Conservation (phyloP, 164 flowering plant genomes). For the Tetracentron sinense region DNA sequence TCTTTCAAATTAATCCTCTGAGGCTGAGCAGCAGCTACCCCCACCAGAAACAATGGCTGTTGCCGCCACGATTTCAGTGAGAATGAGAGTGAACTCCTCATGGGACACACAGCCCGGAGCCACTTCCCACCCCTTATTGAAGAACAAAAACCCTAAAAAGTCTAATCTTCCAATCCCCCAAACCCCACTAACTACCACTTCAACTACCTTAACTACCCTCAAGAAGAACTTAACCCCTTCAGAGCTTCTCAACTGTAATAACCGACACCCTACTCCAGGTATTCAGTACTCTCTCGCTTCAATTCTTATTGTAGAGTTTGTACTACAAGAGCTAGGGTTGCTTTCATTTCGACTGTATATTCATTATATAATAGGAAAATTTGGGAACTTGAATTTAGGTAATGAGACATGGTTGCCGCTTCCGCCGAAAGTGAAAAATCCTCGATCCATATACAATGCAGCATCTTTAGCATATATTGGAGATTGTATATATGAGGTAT, state of each 20-base stretch:
- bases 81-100: conserved; percentile 43
- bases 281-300: background rate
- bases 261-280: conserved; percentile 16
- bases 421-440: conserved; percentile 76
- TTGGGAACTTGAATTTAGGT: conserved; percentile 61
- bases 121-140: conserved; percentile 28
- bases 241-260: conserved; percentile 32
- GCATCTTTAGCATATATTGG: conserved; percentile 84
- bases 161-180: background rate
- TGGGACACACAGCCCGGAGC: conserved; percentile 49
- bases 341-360: background rate
- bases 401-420: conserved; percentile 72
- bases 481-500: conserved; percentile 85
- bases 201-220: conserved; percentile 4
- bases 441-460: conserved; percentile 69
- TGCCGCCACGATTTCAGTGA: conserved; percentile 13
- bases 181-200: conserved; percentile 1
- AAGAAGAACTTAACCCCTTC: conserved; percentile 10
- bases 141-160: conserved; percentile 19
- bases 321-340: too few relatives aligned
- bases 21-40: too few relatives aligned
- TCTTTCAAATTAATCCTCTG: too few relatives aligned
- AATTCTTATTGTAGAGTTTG: too few relatives aligned
- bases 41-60: conserved; percentile 1
- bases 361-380: conserved; percentile 2